A percentile compares a stretch with the other conserved stretches of the same genome.
These are phyloP conservation scores for Arthrobotrys megalospora DNA, from an alignment of 2,329 filamentous ascomycete genomes.

Conservation along the genomic window DNA sequence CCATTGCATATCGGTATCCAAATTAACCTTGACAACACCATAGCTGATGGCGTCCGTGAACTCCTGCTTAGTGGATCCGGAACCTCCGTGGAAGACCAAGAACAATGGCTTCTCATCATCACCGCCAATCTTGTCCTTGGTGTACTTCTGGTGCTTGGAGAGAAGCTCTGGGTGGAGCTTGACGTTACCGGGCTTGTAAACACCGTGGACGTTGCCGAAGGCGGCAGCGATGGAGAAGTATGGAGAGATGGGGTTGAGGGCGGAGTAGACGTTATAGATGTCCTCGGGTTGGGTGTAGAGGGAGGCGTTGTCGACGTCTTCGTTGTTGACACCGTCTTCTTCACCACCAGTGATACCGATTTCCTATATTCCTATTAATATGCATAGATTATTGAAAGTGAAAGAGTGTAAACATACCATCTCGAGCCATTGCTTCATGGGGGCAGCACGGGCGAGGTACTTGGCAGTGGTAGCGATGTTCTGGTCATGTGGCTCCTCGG, in stretches of 20 bases:
- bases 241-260: slow-evolving; percentile 85
- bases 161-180: slow-evolving; percentile 96
- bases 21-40: slow-evolving; percentile 99
- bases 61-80: slow-evolving; percentile 90
- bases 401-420: slow-evolving; percentile 76
- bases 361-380: slow-evolving; percentile 70
- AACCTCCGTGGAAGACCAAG: slow-evolving; percentile 99
- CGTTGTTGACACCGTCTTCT: slow-evolving; percentile 99
- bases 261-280: slow-evolving; percentile 90
- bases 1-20: slow-evolving; percentile 79
- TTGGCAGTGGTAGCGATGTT: slow-evolving; percentile 93
- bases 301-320: slow-evolving; percentile 94
- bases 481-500: slow-evolving; percentile 88
- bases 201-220: slow-evolving; percentile 99
- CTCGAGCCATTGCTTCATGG: slow-evolving; percentile 99
- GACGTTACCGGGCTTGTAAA: slow-evolving; percentile 98
- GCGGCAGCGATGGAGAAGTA: slow-evolving; percentile 99
- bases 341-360: slow-evolving; percentile 97
- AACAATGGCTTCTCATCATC: slow-evolving; percentile 92
- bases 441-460: slow-evolving; percentile 93
- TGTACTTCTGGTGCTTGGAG: slow-evolving; percentile 93
- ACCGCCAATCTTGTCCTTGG: slow-evolving; percentile 82
- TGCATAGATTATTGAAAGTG: neutral
- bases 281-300: slow-evolving; percentile 99
- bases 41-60: slow-evolving; percentile 89